A percentile compares a stretch with the other conserved stretches of the same genome.
phyloP scores from a whole-genome alignment of 164 flowering plant species.

The Annona squamosa region DNA sequence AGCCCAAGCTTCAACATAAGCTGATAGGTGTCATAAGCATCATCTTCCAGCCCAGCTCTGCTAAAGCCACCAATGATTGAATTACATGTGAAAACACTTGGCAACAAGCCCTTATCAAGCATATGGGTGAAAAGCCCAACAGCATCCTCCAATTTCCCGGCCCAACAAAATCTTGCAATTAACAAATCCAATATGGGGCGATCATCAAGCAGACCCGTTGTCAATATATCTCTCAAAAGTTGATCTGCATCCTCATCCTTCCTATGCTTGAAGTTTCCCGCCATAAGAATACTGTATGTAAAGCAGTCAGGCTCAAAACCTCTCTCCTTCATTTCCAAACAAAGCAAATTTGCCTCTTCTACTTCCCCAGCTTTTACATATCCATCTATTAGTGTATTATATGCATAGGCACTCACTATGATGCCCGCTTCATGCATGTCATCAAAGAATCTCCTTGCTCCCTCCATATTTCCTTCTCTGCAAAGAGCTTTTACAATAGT shows the following conservation, averaged over 20 bases:
- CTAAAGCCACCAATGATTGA: constrained; percentile 72
- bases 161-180: constrained; percentile 70
- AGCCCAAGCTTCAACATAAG: constrained; percentile 50
- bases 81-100: constrained; percentile 65
- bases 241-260: constrained; percentile 46
- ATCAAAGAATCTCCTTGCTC: constrained; percentile 55
- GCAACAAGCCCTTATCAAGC: constrained; percentile 65
- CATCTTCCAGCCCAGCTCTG: constrained; percentile 49
- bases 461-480: constrained; percentile 63
- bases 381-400: constrained; percentile 70
- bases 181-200: constrained; percentile 39
- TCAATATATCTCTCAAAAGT: constrained; percentile 40
- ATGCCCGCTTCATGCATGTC: constrained; percentile 37
- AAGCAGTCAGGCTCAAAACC: constrained; percentile 61
- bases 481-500: constrained; percentile 67
- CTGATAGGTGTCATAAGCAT: constrained; percentile 52
- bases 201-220: constrained; percentile 31
- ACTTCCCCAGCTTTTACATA: constrained; percentile 75
- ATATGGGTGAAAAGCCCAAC: constrained; percentile 35
- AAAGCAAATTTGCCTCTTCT: constrained; percentile 43
- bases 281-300: constrained; percentile 65
- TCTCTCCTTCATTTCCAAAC: constrained; percentile 55
- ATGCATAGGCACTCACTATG: constrained; percentile 37
- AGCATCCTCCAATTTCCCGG: constrained; percentile 64
- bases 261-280: constrained; percentile 60